These are phyloP conservation scores for Trifolium fragiferum DNA, from an alignment of 306 rosid species.

Conservation along the genomic window DNA sequence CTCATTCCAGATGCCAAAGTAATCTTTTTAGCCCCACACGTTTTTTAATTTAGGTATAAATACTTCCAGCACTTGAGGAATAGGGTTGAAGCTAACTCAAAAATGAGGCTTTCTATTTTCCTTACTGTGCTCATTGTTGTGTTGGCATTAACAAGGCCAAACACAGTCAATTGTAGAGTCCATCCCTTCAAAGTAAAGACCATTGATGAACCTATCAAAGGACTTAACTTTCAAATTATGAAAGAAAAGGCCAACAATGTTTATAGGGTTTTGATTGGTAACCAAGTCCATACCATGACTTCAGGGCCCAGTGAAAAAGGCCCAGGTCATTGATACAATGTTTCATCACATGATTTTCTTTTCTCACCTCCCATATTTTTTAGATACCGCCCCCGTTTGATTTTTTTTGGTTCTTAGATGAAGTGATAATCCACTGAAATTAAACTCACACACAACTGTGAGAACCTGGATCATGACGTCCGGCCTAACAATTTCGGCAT, in stretches of 20 bases:
- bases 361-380: too few relatives aligned
- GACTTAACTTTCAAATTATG: not conserved
- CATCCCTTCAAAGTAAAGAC: conserved; percentile 39
- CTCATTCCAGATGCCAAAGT: conserved; percentile 63
- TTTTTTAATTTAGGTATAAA: conserved; percentile 54
- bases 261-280: conserved; percentile 43
- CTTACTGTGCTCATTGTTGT: conserved; percentile 41
- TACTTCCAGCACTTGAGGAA: conserved; percentile 36
- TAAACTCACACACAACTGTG: too few relatives aligned
- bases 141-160: conserved; percentile 40
- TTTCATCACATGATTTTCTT: too few relatives aligned
- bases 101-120: conserved; percentile 49
- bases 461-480: too few relatives aligned
- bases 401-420: too few relatives aligned
- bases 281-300: conserved; percentile 56
- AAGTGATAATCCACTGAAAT: too few relatives aligned
- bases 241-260: conserved; percentile 16
- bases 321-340: conserved; percentile 64
- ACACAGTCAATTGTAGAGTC: conserved; percentile 49
- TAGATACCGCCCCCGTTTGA: too few relatives aligned
- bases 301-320: conserved; percentile 91
- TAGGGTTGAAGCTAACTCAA: conserved; percentile 35
- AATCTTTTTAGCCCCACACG: conserved; percentile 52
- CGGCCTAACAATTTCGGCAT: too few relatives aligned
- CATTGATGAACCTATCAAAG: conserved; percentile 33